Base-by-base conservation (phyloP, 805 yeast genomes). In the Saccharomyces kudriavzevii region DNA sequence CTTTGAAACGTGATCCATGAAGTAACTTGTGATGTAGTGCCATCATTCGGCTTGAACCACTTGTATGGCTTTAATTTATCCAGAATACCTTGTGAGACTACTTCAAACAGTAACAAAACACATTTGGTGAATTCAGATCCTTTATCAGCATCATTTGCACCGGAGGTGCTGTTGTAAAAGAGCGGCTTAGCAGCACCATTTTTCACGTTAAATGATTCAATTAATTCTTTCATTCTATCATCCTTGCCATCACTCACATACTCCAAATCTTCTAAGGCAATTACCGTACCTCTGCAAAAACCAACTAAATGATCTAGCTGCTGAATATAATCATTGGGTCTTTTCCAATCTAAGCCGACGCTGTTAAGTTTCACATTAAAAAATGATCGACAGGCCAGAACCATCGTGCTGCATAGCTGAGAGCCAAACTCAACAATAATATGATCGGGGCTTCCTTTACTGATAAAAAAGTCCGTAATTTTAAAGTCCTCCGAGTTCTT, bases 1-100 rank as follows among this genome's bases (percentile, higher is more conserved):
- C 74, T 70, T 40, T 67, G 69, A 54, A 71, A 72, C 47, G 75
- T 57, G 26, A 66, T 54, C 27, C 58, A 57, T 6, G 57, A 50
- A 4, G 65, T 53, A 24, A 54, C 57, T 52, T 64, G 69, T 25
- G 31, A 52, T 49, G 10, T 22, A 20, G 49, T 47, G 52, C 61
- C 49, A 40, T 58, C 46, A 48, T 67, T 67, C 11, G 70, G 68
- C 49, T 53, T 54, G 49, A 63, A 54, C 62, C 60, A 58, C 26
- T 54, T 35, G 20, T 49, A 48, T 27, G 47, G 31, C 31, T 50
- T 40, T 4, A 53, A 48, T 20, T 49, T 49, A 11, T 47, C 26
- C 25, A 48, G 25, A 11, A 25, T 20, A 17, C 25, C 45, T 13
- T 48, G 43, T 5, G 52, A 45, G 26, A 20, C 45, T 11, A 55